Evolutionary conservation across 192 early-diverging fungal species (phyloP).

Genomic region (Podila clonocystis): DNA sequence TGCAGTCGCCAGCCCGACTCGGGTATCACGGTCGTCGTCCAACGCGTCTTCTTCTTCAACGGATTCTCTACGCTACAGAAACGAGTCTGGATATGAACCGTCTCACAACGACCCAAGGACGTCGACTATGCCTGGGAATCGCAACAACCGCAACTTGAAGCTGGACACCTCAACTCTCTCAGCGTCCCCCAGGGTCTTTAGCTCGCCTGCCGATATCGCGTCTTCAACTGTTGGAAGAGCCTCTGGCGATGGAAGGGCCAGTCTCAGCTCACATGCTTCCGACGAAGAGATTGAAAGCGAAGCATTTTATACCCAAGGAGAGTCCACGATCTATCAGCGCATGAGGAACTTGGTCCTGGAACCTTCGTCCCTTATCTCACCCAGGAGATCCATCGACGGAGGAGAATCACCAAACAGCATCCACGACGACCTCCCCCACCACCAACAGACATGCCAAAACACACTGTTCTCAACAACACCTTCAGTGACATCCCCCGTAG

Average conservation of each 20-base stretch:
- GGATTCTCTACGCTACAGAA: conserved; percentile 7
- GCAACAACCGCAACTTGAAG: conserved; percentile 7
- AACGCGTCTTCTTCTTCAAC: conserved; percentile 15
- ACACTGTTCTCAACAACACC: not conserved
- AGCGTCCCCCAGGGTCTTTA: not conserved
- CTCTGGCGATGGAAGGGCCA: not conserved
- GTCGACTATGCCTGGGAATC: not conserved
- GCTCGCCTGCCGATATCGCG: not conserved
- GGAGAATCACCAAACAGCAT: not conserved
- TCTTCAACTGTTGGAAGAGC: too few species aligned
- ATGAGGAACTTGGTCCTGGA: conserved; percentile 35
- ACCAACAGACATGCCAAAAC: not conserved
- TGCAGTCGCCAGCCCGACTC: conserved; percentile 21
- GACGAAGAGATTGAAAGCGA: conserved; percentile 50
- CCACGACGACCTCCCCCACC: too few species aligned
- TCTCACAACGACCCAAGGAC: too few species aligned
- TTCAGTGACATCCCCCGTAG: conserved; percentile 3
- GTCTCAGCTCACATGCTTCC: conserved; percentile 43
- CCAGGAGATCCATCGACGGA: conserved; percentile 11
- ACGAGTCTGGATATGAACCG: too few species aligned
- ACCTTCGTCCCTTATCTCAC: conserved; percentile 1
- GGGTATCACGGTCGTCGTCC: conserved; percentile 15
- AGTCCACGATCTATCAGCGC: conserved; percentile 44
- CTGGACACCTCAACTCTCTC: conserved; percentile 13
- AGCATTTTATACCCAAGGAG: conserved; percentile 52